These are phyloP conservation scores for Fusarium abutilonis DNA, from an alignment of 2,329 filamentous ascomycete species.

Conservation along the genomic window DNA sequence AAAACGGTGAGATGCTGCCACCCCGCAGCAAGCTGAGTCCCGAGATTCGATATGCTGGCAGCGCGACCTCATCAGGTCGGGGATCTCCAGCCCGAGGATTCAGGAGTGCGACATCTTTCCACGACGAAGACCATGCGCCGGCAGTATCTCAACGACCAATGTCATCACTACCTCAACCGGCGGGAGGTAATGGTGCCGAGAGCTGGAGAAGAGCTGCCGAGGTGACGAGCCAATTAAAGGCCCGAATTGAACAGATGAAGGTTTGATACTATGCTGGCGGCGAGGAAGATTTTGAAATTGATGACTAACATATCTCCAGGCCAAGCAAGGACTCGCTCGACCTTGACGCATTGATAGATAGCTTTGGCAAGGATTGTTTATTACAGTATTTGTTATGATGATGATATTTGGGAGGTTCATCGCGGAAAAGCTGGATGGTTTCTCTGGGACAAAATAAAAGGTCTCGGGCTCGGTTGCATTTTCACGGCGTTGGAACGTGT, in stretches of 20 bases:
- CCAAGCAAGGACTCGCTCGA: constrained; percentile 62
- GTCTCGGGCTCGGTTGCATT: constrained; percentile 43
- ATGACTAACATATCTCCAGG: constrained; percentile 46
- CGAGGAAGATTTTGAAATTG: neutral
- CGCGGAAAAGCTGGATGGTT: constrained; percentile 37
- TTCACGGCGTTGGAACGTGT: constrained; percentile 46
- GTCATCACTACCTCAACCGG: constrained; percentile 51
- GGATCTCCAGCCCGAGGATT: constrained; percentile 69
- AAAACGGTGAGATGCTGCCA: constrained; percentile 69
- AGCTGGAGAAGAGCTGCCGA: constrained; percentile 98
- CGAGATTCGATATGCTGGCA: constrained; percentile 63
- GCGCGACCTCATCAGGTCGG: constrained; percentile 63
- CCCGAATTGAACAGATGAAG: constrained; percentile 99
- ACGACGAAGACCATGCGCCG: constrained; percentile 50
- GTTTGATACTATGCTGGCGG: constrained; percentile 49
- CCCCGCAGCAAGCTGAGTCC: constrained; percentile 64
- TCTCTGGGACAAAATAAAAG: constrained; percentile 30
- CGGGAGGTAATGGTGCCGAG: constrained; percentile 62
- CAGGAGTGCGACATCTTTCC: constrained; percentile 50
- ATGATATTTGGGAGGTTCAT: constrained; percentile 38
- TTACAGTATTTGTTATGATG: constrained; percentile 38
- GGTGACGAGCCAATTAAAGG: constrained; percentile 96
- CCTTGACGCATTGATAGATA: constrained; percentile 41
- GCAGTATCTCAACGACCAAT: constrained; percentile 48
- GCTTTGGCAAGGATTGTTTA: constrained; percentile 18